Conservation (phyloP, 169 alveolate species). For the Perkinsus olseni region DNA sequence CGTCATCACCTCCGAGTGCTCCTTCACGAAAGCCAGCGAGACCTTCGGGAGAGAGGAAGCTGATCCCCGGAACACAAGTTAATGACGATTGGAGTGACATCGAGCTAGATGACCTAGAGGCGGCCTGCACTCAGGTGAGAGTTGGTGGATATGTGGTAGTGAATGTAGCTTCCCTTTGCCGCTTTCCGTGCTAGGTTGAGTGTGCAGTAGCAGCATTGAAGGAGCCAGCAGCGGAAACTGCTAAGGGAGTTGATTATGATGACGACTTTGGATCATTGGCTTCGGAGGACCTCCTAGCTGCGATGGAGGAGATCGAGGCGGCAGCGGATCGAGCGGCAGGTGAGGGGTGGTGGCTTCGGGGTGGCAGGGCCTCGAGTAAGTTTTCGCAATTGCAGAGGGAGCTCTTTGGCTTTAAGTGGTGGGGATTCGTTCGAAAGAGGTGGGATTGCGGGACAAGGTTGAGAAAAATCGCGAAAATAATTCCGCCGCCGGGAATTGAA, state of each 20-base stretch:
- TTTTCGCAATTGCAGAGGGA: too few relatives aligned
- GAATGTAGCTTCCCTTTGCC: background rate
- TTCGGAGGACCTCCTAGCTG: background rate
- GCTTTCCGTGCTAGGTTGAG: background rate
- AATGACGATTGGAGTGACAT: background rate
- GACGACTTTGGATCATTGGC: background rate
- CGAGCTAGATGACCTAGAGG: background rate
- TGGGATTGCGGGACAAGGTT: too few relatives aligned
- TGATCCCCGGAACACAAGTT: background rate
- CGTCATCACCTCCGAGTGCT: background rate
- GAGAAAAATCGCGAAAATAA: too few relatives aligned
- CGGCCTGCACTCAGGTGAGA: background rate
- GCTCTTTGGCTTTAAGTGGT: too few relatives aligned
- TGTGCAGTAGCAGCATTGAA: background rate
- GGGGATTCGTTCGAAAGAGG: too few relatives aligned
- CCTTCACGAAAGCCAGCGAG: background rate
- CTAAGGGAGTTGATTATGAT: too few relatives aligned
- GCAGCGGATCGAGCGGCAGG: background rate
- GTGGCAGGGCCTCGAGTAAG: too few relatives aligned
- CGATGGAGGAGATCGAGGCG: background rate
- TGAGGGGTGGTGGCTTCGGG: background rate
- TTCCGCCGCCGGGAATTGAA: conserved; percentile 5
- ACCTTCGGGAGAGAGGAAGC: background rate
- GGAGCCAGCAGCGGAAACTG: background rate
- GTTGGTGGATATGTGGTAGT: background rate